Base-by-base conservation (phyloP, 1,284 basidiomycete genomes). In the Malassezia vespertilionis region DNA sequence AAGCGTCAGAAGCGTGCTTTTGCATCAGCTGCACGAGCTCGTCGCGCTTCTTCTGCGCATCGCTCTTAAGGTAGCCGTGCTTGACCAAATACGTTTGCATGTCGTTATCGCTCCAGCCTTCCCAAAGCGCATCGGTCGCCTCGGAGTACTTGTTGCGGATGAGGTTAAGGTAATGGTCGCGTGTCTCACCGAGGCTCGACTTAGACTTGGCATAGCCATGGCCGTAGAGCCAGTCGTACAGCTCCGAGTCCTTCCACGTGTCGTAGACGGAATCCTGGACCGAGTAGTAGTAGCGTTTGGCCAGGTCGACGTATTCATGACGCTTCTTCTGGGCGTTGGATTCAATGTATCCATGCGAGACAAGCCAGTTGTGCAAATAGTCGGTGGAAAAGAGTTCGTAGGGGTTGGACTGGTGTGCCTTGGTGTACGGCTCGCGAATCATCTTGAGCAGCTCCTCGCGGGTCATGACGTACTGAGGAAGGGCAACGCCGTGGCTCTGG, bases 341-440 rank as follows among this genome's bases (percentile, higher is more conserved):
- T 34, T 54, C 48, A 43, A 68, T 50, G 47, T 62, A 46, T 35
- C 58, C 65, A 44, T 65, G 62, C 43, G 64, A 52, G 30, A 67
- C 60, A 33, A 68, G 57, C 66, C 66, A 69, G 52, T 63, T 56
- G 56, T 60, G 64, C 30, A 68, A 55, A 58, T 65, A 69, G 46
- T 56, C 56, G 53, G 65, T 53, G n/a, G 52, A 56, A 41, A 53
- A 63, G 15, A 55, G 47, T 35, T 68, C 65, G 54, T 66, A 69
- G 15, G 63, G 64, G n/a, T 15, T 20, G 5, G 17, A 7, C 21
- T 21, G 27, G 12, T 23, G 15, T n/a, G 15, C 21, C 18, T 33
- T 27, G 30, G 35, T 32, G 56, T 63, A 69, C 9, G 63, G 56
- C 28, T 52, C 52, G 21, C 53, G 52, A 41, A 65, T 56, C 35